Base-by-base conservation (phyloP, 495 filamentous ascomycete genomes). In the Cryomyces minteri region DNA sequence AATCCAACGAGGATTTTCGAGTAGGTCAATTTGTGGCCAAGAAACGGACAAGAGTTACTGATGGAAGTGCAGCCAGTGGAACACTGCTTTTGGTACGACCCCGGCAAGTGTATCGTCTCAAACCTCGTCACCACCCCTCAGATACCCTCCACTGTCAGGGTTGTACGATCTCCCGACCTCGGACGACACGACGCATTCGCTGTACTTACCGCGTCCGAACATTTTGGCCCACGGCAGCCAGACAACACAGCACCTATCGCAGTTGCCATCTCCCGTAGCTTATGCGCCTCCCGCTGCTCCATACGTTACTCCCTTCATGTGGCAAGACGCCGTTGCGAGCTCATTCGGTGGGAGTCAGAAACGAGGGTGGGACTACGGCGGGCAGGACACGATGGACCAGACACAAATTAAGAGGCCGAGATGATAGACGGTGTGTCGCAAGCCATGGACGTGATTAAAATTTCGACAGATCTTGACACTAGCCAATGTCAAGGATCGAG, bases 1-100 rank as follows among this genome's bases (percentile, higher is more conserved):
- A 93, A 98, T 59, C 90, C 90, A 4, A 77, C 84, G 31, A 75
- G 82, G 43, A 82, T 98, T 53, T 93, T 98, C 68, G 82, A 90
- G 86, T 95, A 74, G 71, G 84, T 72, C 31, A 11, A 18, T 43
- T n/a, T 5, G 11, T 5, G 6, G 8, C 25, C 34, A 6, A 7
- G 2, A 10, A 4, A 37, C 33, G 9, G 7, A 5, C 6, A 7
- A 11, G 5, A 8, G n/a, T 31, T 50, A 42, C 39, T 50, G 30
- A 49, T 29, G 54, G 38, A 43, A 47, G n/a, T 40, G 25, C 49
- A 90, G 85, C 58, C 83, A 88, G 67, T 94, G 87, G 87, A 84
- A 88, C 54, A 80, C 82, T 48, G 85, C 86, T 28, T 94, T 94
- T 62, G 84, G 84, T 61, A 76, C 77, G 55, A 73, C 62, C 8